A percentile compares a stretch with the other conserved stretches of the same genome.
Conservation (phyloP, 495 filamentous ascomycete genomes). For the Penicillium verhagenii region DNA sequence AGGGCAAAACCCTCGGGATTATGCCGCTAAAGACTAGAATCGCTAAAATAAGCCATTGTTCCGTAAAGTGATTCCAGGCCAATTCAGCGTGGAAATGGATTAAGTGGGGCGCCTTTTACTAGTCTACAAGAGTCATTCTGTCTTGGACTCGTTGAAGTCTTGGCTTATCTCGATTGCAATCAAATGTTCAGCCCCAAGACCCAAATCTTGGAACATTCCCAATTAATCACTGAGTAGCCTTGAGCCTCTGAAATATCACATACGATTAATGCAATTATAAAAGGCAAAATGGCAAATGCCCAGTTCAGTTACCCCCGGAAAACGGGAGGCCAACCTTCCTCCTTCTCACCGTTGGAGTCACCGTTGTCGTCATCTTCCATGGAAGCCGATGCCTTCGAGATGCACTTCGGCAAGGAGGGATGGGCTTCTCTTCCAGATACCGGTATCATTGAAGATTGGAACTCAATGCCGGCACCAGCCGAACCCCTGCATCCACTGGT, state of each 20-base stretch:
- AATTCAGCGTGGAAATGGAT: not conserved
- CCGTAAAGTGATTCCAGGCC: not conserved
- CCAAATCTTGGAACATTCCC: no score
- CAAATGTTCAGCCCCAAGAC: no score
- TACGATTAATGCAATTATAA: no score
- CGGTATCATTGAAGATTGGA: not conserved
- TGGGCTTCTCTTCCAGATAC: not conserved
- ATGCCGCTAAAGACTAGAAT: no score
- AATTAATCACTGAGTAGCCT: no score
- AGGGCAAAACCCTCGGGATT: no score
- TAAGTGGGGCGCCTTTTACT: not conserved
- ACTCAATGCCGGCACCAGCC: not conserved
- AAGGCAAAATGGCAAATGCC: not conserved
- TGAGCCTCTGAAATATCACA: no score
- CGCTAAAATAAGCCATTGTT: not conserved
- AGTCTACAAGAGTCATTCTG: no score
- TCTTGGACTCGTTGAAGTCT: no score
- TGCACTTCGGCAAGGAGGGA: not conserved
- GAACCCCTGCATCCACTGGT: not conserved
- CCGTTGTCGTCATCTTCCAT: not conserved
- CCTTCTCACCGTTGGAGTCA: not conserved
- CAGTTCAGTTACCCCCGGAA: not conserved
- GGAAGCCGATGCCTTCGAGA: not conserved
- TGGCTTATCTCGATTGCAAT: no score
- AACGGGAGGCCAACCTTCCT: not conserved